Evolutionary conservation across 495 filamentous ascomycete genomes (phyloP), one percentile per base, ranked within the genome.

Genomic region (Trichoderma reesei): DNA sequence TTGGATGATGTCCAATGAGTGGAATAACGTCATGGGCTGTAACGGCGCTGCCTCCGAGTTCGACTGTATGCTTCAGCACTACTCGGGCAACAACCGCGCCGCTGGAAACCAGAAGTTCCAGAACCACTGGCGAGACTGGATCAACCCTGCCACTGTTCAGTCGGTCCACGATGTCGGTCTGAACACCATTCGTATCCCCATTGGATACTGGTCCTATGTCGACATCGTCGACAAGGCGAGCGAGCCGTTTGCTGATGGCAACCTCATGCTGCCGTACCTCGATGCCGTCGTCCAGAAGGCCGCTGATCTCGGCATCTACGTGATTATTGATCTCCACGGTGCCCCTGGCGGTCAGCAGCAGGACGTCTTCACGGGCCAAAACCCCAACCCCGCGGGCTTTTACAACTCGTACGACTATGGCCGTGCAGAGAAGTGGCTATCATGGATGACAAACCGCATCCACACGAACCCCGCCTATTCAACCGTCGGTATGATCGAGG

Each of bases 181-280:
- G 20, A 87, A 86, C 67, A 83, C 84, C 0, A 79, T 87, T 48
- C 78, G 85, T 9, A 80, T 88, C 34, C 85, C 84, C 0, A 78
- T 86, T 11, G 85, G 84, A 3, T 87, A 84, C 70, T 87, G 85
- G 84, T 77, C 86, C 37, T 72, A 75, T 26, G 82, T 83, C 65
- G 78, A 78, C 64, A 72, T 84, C 51, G 82, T 87, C 10, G 74
- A 83, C 48, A 59, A 62, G 2, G 73, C 76, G 56, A 80, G 70
- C 65, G 84, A 86, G 66, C 76, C 51, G 34, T 56, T 56, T 56
- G 51, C 51, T 14, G 51, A 56, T 34, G 51, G 51, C 11, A 8
- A 36, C 80, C 60, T 86, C 16, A 68, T 66, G 68, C 70, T 85
- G 2, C 60, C 68, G 1, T 83, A 82, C 68, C 71, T 86, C 18